Base-by-base conservation (phyloP, 2,329 filamentous ascomycete genomes). In the Curvularia hawaiiensis region DNA sequence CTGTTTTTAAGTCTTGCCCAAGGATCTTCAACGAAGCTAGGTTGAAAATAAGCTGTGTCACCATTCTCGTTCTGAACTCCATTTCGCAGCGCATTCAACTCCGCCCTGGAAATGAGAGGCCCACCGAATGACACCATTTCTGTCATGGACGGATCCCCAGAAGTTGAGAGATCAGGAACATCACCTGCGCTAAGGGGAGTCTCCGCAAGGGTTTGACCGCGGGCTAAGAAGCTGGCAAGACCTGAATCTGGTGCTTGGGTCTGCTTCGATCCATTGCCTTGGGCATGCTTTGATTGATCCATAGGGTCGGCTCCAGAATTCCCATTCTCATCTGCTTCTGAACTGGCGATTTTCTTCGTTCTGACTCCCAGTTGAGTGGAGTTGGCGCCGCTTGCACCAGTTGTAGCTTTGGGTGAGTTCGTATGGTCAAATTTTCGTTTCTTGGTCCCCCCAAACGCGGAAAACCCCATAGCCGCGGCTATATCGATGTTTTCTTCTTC, bases 391-490 rank as follows among this genome's bases (percentile, higher is more conserved):
- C 69, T 71, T 43, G 66, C 63, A 39, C 63, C 63, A 14, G 16
- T 38, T 16, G 35, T 16, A 38, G 63, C 67, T 44, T 82, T 74
- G 54, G 82, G 80, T 38, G 82, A 83, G 65, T 85, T 85, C 28
- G 80, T 76, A 18, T 83, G 79, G 67, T 90, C 86, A 75, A 85
- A 88, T 69, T 88, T 88, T 59, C 89, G 84, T 73, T 89, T 90
- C 74, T 90, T 90, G 43, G 81, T 80, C 1, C 82, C 78, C 63
- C 89, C 89, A 70, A 93, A 93, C 56, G 85, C 83, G 9, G 87
- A 83, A 75, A 92, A 92, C 61, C 90, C 90, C 87, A 92, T 89
- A 46, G 84, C 82, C 41, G 84, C 83, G 22, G 87, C 87, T 73
- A 91, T 86, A 4, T 65, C 63, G 16, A 90, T 52, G 41, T 66